Conservation (phyloP, 1,284 basidiomycete species). For the Apiotrichum montevideense region DNA sequence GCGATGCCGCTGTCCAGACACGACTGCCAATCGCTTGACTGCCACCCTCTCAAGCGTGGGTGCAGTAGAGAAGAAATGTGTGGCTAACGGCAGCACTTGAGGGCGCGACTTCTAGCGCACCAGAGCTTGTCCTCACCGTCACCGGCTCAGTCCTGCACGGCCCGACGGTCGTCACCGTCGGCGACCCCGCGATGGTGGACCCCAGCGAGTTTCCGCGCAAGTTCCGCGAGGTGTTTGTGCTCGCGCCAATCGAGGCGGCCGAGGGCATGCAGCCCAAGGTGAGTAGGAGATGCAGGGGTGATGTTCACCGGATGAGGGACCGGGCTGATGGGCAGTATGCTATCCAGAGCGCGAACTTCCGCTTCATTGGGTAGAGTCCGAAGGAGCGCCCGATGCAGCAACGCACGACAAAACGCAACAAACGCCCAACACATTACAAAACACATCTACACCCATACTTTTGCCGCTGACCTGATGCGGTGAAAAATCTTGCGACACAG, state of each 20-base stretch:
- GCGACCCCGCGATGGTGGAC: slow-evolving; percentile 17
- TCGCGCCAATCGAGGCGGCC: slow-evolving; percentile 29
- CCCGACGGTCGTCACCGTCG: slow-evolving; percentile 25
- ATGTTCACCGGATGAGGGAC: background rate
- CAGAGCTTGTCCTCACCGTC: slow-evolving; percentile 38
- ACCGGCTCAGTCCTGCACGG: slow-evolving; percentile 41
- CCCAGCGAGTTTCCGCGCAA: slow-evolving; percentile 35
- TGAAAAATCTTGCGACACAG: no score
- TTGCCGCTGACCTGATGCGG: no score
- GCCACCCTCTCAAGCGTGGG: slow-evolving; percentile 32
- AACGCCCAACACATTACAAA: no score
- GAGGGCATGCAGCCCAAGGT: slow-evolving; percentile 43
- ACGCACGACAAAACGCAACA: no score
- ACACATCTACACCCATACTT: no score
- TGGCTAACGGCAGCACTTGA: slow-evolving; percentile 10
- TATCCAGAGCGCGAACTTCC: slow-evolving; percentile 40
- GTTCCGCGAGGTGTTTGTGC: slow-evolving; percentile 42
- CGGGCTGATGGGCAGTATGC: slow-evolving; percentile 24
- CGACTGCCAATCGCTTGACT: slow-evolving; percentile 41
- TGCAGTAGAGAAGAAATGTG: background rate
- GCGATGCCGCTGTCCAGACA: slow-evolving; percentile 36
- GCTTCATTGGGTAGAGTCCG: slow-evolving; percentile 33
- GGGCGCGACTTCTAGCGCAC: slow-evolving; percentile 21
- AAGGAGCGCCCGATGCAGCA: no score
- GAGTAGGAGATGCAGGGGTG: slow-evolving; percentile 1